phyloP scores from a whole-genome alignment of 129 eudicot species.

The Tagetes erecta region DNA sequence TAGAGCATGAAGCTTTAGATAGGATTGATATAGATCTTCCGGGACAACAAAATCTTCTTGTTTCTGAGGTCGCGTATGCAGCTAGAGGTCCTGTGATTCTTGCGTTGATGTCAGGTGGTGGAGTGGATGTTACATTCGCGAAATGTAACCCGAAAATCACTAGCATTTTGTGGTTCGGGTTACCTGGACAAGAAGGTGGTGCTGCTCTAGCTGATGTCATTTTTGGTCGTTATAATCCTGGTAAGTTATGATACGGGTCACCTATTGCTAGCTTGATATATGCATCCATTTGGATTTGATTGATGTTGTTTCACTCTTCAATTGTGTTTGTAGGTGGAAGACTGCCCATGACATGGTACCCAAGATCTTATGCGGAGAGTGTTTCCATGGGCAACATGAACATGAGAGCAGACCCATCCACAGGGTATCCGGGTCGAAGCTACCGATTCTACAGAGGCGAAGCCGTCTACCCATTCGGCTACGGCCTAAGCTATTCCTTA shows the following conservation, averaged over 20 bases:
- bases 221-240: constrained; percentile 30
- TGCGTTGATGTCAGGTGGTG: constrained; percentile 38
- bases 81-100: constrained; percentile 40
- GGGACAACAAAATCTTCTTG: constrained; percentile 34
- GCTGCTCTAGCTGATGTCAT: constrained; percentile 40
- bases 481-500: constrained; percentile 43
- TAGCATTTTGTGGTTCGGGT: constrained; percentile 38
- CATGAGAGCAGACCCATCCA: constrained; percentile 26
- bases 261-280: no score
- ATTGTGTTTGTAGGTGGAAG: constrained; percentile 28
- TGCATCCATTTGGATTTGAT: no score
- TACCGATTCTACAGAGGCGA: constrained; percentile 43
- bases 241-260: constrained; percentile 13
- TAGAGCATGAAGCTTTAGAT: constrained; percentile 33
- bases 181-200: constrained; percentile 43
- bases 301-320: no score
- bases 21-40: constrained; percentile 34
- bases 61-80: constrained; percentile 27
- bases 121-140: constrained; percentile 34
- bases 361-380: constrained; percentile 15
- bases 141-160: constrained; percentile 26
- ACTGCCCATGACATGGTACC: constrained; percentile 39
- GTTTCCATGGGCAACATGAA: constrained; percentile 34
- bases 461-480: constrained; percentile 41
- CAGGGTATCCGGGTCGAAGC: constrained; percentile 42